phyloP scores from a whole-genome alignment of 2,329 filamentous ascomycete genomes.

The Alternaria panax region DNA sequence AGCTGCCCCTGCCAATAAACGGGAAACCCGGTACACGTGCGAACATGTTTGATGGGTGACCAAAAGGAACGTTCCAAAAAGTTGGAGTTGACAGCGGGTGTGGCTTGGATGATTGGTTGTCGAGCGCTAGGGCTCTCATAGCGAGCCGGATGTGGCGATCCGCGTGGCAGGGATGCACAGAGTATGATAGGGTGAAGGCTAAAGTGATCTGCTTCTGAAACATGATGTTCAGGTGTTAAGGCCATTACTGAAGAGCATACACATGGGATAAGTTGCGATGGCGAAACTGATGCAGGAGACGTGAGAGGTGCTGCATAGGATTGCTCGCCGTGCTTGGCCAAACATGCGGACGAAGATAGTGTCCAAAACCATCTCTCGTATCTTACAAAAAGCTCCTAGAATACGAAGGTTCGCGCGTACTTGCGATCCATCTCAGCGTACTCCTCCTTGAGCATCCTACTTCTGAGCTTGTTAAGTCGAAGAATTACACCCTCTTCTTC shows the following conservation, averaged over 20 bases:
- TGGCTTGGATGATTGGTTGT: conserved; percentile 23
- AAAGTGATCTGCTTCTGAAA: conserved; percentile 14
- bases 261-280: neutral
- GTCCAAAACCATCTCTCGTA: neutral
- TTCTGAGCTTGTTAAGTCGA: conserved; percentile 45
- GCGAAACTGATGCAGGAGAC: neutral
- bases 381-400: conserved; percentile 26
- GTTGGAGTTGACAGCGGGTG: conserved; percentile 11
- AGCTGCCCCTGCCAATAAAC: conserved; percentile 7
- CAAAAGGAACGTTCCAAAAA: conserved; percentile 5
- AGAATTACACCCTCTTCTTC: conserved; percentile 47
- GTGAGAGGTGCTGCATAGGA: neutral
- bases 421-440: conserved; percentile 48
- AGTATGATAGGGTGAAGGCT: conserved; percentile 20
- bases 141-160: conserved; percentile 17
- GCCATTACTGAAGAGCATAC: neutral
- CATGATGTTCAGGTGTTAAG: neutral
- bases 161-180: conserved; percentile 12
- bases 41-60: neutral
- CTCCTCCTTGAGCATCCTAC: conserved; percentile 43
- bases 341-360: neutral
- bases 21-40: conserved; percentile 8
- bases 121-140: conserved; percentile 11
- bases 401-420: conserved; percentile 47
- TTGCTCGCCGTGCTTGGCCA: neutral